Evolutionary conservation across 805 yeast genomes (phyloP).

Genomic region (Zygotorulaspora florentina): DNA sequence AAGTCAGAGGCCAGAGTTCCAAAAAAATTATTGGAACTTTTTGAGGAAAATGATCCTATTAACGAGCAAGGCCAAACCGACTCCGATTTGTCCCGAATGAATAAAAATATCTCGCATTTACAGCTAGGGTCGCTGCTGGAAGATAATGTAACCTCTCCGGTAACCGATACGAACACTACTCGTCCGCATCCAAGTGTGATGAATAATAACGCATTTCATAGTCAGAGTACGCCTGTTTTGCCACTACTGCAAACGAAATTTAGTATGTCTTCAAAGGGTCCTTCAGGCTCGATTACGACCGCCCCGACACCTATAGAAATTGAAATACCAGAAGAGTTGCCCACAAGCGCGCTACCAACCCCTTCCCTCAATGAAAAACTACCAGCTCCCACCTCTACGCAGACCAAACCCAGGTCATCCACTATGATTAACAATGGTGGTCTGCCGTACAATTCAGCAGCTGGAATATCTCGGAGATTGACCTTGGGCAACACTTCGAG

Average conservation of each 20-base stretch:
- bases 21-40: slow-evolving; percentile 63
- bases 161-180: slow-evolving; percentile 3
- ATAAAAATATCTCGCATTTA: slow-evolving; percentile 13
- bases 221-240: slow-evolving; percentile 30
- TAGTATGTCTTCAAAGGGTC: slow-evolving; percentile 21
- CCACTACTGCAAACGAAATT: slow-evolving; percentile 31
- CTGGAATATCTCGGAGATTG: slow-evolving; percentile 27
- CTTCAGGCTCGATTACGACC: slow-evolving; percentile 34
- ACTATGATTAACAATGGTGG: slow-evolving; percentile 28
- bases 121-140: slow-evolving; percentile 17
- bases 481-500: slow-evolving; percentile 22
- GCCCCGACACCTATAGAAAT: slow-evolving; percentile 56
- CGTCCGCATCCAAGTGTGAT: slow-evolving; percentile 21
- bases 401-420: slow-evolving; percentile 37
- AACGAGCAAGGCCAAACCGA: slow-evolving; percentile 20
- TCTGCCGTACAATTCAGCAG: slow-evolving; percentile 21
- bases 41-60: slow-evolving; percentile 48
- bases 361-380: slow-evolving; percentile 29
- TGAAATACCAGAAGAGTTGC: slow-evolving; percentile 56
- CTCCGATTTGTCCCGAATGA: slow-evolving; percentile 19
- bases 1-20: slow-evolving; percentile 48
- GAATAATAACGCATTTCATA: slow-evolving; percentile 17
- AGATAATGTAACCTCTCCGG: slow-evolving; percentile 3
- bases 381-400: slow-evolving; percentile 39
- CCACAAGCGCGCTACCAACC: slow-evolving; percentile 23